Evolutionary conservation across 164 flowering plant genomes (phyloP), one percentile per base, ranked within the genome.

Genomic region (Umbellularia californica): DNA sequence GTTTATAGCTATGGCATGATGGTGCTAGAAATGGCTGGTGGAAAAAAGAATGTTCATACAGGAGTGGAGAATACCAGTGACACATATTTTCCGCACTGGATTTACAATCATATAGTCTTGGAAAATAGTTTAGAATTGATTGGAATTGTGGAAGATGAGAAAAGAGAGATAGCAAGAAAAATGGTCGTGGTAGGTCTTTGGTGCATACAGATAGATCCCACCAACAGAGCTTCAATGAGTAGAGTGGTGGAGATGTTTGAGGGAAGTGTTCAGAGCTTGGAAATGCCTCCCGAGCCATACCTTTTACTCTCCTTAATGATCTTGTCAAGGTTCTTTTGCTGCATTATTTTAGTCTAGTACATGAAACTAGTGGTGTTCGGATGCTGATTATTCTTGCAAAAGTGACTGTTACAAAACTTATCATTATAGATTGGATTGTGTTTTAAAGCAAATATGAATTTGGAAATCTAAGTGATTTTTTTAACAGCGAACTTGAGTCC

Each of bases 201-300:
- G 75, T 73, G 75, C 69, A 64, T 73, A 73, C 75, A 73, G 11
- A 10, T 51, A 41, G 13, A 73, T n/a, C 75, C 70, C 2, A 24
- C 58, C 0, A 25, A 73, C 50, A n/a, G 75, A 11, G 70, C 70
- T 24, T 33, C 33, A 5, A 65, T 73, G 62, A 24, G 65, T 19
- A 64, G 6, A 41, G 69, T 73, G 7, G 19, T 72, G 55, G 67
- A 72, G 68, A 72, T 72, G 52, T 10, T 72, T 14, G 62, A 64
- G 25, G 75, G 69, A 19, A 47, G 24, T 20, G 15, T 64, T 1
- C 60, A 65, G 22, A 63, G 24, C 51, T 72, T 72, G 19, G 25
- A 58, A 58, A 20, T 55, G 60, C 74, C 74, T 6, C 74, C 74
- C 20, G 10, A 58, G 20, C 35, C 35, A 23, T 22, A 7, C 24